A percentile compares a stretch with the other conserved stretches of the same genome.
phyloP scores from a whole-genome alignment of 345 rosid genomes.

The Carallia brachiata region DNA sequence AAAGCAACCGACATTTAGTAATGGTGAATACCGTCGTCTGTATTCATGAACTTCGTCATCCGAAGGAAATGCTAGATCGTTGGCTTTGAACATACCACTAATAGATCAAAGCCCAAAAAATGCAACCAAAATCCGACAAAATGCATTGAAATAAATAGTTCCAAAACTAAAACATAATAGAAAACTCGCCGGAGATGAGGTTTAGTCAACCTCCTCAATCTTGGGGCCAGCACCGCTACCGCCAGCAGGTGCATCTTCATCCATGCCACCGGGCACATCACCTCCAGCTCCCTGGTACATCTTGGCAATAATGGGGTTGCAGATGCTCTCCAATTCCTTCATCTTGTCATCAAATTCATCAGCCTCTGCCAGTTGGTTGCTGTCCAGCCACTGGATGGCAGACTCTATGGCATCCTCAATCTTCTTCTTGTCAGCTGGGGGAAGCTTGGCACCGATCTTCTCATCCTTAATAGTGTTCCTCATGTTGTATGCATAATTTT shows the following conservation, averaged over 20 bases:
- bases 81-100: too few species aligned
- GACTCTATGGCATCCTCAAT: slow-evolving; percentile 17
- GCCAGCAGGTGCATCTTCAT: slow-evolving; percentile 19
- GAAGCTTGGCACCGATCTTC: slow-evolving; percentile 19
- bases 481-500: slow-evolving; percentile 26
- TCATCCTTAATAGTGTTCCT: slow-evolving; percentile 24
- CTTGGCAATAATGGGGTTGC: slow-evolving; percentile 81
- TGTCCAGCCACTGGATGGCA: slow-evolving; percentile 22
- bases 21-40: too few species aligned
- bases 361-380: slow-evolving; percentile 54
- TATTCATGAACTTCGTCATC: too few species aligned
- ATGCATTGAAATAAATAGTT: background rate
- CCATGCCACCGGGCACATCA: slow-evolving; percentile 15
- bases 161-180: too few species aligned
- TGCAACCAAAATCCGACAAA: too few species aligned
- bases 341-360: slow-evolving; percentile 50
- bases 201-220: slow-evolving; percentile 29
- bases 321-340: slow-evolving; percentile 81
- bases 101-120: too few species aligned
- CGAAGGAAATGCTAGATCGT: too few species aligned
- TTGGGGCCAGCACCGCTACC: slow-evolving; percentile 22
- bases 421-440: slow-evolving; percentile 20
- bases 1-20: too few species aligned
- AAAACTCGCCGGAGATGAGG: too few species aligned
- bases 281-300: slow-evolving; percentile 39